Conservation (phyloP, 2,329 filamentous ascomycete genomes). For the Talaromyces amestolkiae region DNA sequence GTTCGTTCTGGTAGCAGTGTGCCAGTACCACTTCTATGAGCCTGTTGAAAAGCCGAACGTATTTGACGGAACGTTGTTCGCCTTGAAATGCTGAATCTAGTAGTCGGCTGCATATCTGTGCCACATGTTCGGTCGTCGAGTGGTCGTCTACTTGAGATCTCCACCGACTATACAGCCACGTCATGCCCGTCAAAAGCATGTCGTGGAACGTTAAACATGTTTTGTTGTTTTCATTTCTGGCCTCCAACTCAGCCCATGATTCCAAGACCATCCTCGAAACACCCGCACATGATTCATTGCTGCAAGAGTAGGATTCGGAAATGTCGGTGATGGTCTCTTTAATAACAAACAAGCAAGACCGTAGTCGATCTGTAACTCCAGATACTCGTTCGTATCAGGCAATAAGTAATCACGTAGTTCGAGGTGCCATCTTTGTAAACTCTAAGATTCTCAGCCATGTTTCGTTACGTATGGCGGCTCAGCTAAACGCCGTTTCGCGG, state of each 20-base stretch:
- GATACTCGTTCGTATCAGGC: background rate
- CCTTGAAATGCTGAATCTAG: background rate
- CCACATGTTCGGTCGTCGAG: background rate
- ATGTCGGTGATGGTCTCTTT: constrained; percentile 1
- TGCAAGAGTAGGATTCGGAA: background rate
- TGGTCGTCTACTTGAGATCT: constrained; percentile 1
- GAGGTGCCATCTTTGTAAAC: background rate
- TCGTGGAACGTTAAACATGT: constrained; percentile 1
- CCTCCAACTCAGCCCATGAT: constrained; percentile 4
- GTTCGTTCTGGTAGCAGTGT: background rate
- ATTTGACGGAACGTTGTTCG: background rate
- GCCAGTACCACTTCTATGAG: constrained; percentile 1
- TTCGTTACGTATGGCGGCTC: background rate
- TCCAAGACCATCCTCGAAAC: background rate
- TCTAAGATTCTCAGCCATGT: background rate
- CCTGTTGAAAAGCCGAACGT: background rate
- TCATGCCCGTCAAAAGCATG: background rate
- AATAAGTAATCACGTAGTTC: background rate
- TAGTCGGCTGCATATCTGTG: background rate
- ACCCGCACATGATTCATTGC: constrained; percentile 1
- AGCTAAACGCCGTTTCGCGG: background rate
- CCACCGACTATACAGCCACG: constrained; percentile 6
- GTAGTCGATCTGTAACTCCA: constrained; percentile 1
- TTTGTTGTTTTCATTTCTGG: background rate
- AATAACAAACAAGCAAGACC: background rate